Evolutionary conservation across 2,329 filamentous ascomycete species (phyloP).

Genomic region (Aspergillus ochraceoroseus): DNA sequence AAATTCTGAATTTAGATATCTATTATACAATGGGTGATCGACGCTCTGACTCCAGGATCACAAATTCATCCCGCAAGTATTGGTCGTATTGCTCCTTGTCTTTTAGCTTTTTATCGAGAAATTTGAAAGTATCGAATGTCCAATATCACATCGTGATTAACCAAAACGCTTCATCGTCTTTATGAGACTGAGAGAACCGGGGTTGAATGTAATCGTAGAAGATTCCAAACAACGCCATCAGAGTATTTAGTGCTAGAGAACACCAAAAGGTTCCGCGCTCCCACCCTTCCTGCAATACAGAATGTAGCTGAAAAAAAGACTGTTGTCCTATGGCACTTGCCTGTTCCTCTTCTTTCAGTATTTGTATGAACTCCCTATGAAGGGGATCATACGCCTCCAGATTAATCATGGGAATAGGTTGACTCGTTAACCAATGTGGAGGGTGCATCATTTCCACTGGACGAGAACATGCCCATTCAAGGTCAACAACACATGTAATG

Average conservation of each 20-base stretch:
- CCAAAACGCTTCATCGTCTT: slow-evolving; percentile 18
- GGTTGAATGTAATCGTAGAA: slow-evolving; percentile 28
- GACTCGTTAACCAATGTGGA: slow-evolving; percentile 26
- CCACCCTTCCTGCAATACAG: too few relatives aligned
- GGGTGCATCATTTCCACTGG: slow-evolving; percentile 25
- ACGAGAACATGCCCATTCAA: slow-evolving; percentile 24
- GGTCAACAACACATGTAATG: slow-evolving; percentile 23
- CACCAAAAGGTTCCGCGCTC: neutral
- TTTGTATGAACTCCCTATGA: too few relatives aligned
- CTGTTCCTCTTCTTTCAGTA: too few relatives aligned
- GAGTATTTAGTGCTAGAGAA: slow-evolving; percentile 13
- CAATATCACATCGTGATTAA: slow-evolving; percentile 21
- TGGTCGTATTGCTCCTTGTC: slow-evolving; percentile 25
- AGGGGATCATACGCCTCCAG: too few relatives aligned
- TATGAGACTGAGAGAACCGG: slow-evolving; percentile 19
- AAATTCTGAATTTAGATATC: too few relatives aligned
- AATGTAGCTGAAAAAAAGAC: too few relatives aligned
- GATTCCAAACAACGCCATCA: slow-evolving; percentile 22
- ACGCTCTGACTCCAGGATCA: too few relatives aligned
- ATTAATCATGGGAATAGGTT: slow-evolving; percentile 9
- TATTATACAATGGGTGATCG: too few relatives aligned
- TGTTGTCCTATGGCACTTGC: too few relatives aligned
- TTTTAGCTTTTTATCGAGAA: slow-evolving; percentile 19
- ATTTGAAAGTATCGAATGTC: slow-evolving; percentile 15
- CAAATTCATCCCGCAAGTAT: too few relatives aligned